Base-by-base conservation (phyloP, 352 stramenopile species). In the Phytophthora cactorum region DNA sequence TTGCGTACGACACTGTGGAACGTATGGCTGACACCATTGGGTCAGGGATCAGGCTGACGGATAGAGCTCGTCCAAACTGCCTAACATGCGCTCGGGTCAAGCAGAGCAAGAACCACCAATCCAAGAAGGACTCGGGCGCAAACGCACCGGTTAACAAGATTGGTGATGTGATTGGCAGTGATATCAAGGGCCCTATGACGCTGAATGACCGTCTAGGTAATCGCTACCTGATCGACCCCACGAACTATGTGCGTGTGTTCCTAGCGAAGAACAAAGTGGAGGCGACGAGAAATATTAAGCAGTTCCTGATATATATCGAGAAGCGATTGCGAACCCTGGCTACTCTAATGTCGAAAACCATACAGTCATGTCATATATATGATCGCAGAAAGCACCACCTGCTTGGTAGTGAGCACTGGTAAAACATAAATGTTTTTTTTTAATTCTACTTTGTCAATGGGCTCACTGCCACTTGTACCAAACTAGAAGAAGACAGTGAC, bases 41-140 rank as follows among this genome's bases (percentile, higher is more conserved):
- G 0, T 58, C 47, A 3, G 47, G 47, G 8, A 58, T 52, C 27
- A 31, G 32, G 9, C n/a, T 66, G 11, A 66, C 49, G 4, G 25
- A 36, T 6, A 43, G 31, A 44, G n/a, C 12, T 3, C 25, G 59
- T 10, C 14, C n/a, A 5, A 66, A 52, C n/a, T 54, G 49, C 28
- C 6, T 66, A 6, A 54, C 49, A 0, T 59, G 28, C 10, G 14
- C 27, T 1, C 49, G 53, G 4, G 52, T n/a, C 22, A 47, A 58
- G 10, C 59, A 66, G 25, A 52, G 38, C 3, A 66, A 66, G 38
- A 53, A 66, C 25, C 51, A 41, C 7, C 56, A 56, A 22, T 43
- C 45, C 5, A 50, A 64, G 34, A 44, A 56, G 27, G 34, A 56
- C 50, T 45, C 50, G 3, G 50, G 31, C 8, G 17, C 50, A 22